Base-by-base conservation (phyloP, 306 rosid genomes). In the Myrica gale region DNA sequence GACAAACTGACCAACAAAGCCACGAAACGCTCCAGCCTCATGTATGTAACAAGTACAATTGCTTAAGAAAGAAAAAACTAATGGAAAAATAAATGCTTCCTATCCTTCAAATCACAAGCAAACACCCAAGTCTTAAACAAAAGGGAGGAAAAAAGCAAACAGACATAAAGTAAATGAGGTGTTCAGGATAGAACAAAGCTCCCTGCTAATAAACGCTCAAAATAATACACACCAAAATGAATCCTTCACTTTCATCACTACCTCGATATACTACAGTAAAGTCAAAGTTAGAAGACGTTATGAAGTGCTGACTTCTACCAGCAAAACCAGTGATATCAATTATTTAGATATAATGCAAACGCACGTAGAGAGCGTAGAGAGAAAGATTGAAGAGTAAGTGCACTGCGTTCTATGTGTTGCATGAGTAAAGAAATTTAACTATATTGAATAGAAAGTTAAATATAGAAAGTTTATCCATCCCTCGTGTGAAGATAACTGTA, bases 1-100 rank as follows among this genome's bases (percentile, higher is more conserved):
- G 54, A 67, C 20, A 20, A 56, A 61, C 67, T 52, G 45, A 60
- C 32, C 57, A 2, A 26, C 57, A 71, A 72, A 73, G 68, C 79
- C 68, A 46, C 68, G 47, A 68, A 58, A 51, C 68, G 57, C 47
- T 26, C 43, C 52, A 74, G 65, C 71, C 23, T 46, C 10, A 60
- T 66, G 57, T 55, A 72, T 9, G 16, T 46, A 63, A 42, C 51
- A 66, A 67, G 56, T 9, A 32, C 51, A 41, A 66, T 74, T 56
- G 54, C 63, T 32, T 55, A 78, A 7, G 56, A 32, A 61, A 11
- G 43, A n/a, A 61, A 61, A 32, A 61, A 19, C 45, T 61, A 32
- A 61, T 12, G 44, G 37, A 13, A 61, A 26, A 32, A 12, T 15
- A 16, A 13, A 32, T 11, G n/a, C n/a, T 12, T 26, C 7, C 19